Percentiles rank a stretch among this genome's conserved stretches.
Evolutionary conservation across 2,329 filamentous ascomycete genomes (phyloP).

Genomic region (Calonectria multiphialidica): DNA sequence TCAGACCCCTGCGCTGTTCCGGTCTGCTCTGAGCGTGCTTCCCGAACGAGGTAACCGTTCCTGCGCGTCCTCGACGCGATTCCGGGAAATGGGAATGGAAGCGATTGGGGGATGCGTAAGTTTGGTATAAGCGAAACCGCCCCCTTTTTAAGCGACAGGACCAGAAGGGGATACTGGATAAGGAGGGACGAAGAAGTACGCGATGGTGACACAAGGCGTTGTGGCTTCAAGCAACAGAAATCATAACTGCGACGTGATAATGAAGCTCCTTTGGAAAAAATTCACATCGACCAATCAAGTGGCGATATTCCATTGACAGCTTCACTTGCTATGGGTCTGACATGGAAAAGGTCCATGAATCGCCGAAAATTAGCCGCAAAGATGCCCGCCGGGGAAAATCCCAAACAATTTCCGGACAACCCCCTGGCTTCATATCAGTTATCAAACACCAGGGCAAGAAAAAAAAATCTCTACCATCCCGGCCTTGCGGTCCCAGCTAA

Average conservation of each 20-base stretch:
- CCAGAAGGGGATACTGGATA: constrained; percentile 5
- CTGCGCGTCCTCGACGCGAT: constrained; percentile 12
- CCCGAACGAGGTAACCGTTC: constrained; percentile 10
- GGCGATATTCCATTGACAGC: background rate
- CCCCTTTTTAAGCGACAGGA: constrained; percentile 4
- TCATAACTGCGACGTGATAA: constrained; percentile 15
- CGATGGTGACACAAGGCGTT: constrained; percentile 18
- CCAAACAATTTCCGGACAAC: constrained; percentile 13
- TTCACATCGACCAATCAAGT: constrained; percentile 16
- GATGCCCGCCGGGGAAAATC: background rate
- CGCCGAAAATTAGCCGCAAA: constrained; percentile 37
- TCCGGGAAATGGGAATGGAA: background rate
- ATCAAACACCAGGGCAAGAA: background rate
- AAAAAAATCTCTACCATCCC: background rate
- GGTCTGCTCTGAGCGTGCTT: constrained; percentile 9
- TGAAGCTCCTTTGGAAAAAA: constrained; percentile 13
- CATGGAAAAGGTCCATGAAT: background rate
- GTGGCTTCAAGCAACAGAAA: constrained; percentile 25
- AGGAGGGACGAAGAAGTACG: constrained; percentile 1
- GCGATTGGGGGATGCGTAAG: constrained; percentile 9
- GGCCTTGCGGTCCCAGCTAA: background rate
- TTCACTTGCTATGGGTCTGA: constrained; percentile 1
- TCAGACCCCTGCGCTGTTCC: constrained; percentile 15
- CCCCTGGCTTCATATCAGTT: background rate
- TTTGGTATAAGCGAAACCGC: constrained; percentile 1